Percentiles rank a stretch among this genome's conserved stretches.
Evolutionary conservation across 352 stramenopile species (phyloP).

Genomic region (Phytophthora litchii): DNA sequence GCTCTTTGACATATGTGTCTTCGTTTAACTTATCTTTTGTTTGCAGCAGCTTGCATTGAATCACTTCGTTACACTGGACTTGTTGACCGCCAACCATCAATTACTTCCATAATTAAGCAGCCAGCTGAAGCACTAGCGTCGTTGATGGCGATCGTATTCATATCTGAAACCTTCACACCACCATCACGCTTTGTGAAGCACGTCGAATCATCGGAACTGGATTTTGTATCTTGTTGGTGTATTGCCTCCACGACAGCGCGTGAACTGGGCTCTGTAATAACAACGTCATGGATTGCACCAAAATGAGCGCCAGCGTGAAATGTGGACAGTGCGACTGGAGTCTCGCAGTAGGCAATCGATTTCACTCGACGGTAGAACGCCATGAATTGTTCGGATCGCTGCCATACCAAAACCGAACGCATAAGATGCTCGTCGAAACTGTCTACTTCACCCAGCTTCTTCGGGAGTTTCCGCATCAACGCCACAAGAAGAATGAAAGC

Average conservation of each 20-base stretch:
- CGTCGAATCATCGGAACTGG: not conserved
- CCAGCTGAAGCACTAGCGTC: not conserved
- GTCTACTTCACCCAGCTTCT: not conserved
- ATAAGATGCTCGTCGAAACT: conserved; percentile 6
- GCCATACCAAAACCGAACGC: conserved; percentile 1
- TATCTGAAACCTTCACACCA: conserved; percentile 2
- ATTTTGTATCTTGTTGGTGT: conserved; percentile 5
- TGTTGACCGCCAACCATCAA: not conserved
- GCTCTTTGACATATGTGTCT: not conserved
- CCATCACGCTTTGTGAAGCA: conserved; percentile 1
- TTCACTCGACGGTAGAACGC: conserved; percentile 15
- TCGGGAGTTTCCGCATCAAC: conserved; percentile 8
- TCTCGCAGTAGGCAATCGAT: conserved; percentile 6
- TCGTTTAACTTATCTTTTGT: not conserved
- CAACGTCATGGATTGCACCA: not conserved
- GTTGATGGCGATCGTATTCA: conserved; percentile 7
- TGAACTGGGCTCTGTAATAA: not conserved
- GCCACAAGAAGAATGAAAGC: conserved; percentile 14
- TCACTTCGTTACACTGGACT: conserved; percentile 19
- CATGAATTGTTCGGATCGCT: conserved; percentile 17
- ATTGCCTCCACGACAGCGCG: conserved; percentile 4
- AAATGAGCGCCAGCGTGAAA: conserved; percentile 12
- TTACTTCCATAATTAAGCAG: conserved; percentile 6
- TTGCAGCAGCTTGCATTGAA: conserved; percentile 4
- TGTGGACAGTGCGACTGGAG: not conserved